A percentile compares a stretch with the other conserved stretches of the same genome.
These are phyloP conservation scores for Neurospora crassa DNA, from an alignment of 2,329 filamentous ascomycete genomes.

Conservation along the genomic window DNA sequence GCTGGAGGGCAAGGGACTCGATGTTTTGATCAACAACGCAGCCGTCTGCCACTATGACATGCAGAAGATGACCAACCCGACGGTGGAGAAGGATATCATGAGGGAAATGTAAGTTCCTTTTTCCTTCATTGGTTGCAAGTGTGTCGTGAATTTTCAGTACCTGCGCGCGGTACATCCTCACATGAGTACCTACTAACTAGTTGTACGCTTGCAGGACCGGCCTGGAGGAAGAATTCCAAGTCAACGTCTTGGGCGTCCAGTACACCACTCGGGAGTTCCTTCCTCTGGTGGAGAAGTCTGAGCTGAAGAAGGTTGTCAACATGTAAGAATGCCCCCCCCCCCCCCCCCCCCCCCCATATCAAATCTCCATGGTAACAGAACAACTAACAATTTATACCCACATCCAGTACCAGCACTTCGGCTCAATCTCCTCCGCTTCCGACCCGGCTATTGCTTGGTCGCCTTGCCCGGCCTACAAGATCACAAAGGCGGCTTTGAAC, in stretches of 20 bases:
- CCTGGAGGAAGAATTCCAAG: constrained; percentile 21
- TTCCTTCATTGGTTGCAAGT: background rate
- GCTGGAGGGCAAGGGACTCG: constrained; percentile 30
- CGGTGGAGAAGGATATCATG: background rate
- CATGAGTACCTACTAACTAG: background rate
- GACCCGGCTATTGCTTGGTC: constrained; percentile 23
- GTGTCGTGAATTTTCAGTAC: background rate
- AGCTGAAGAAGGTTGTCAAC: constrained; percentile 33
- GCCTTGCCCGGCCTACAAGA: constrained; percentile 18
- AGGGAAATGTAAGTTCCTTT: constrained; percentile 25
- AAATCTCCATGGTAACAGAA: background rate
- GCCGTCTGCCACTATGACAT: constrained; percentile 3
- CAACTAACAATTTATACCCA: background rate
- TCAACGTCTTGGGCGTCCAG: constrained; percentile 15
- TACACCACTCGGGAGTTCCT: constrained; percentile 4
- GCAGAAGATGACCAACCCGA: constrained; percentile 12
- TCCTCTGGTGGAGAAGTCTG: constrained; percentile 3
- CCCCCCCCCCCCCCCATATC: background rate
- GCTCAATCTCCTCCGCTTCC: constrained; percentile 10
- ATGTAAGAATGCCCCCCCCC: constrained; percentile 21
- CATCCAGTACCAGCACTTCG: constrained; percentile 9
- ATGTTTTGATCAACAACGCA: constrained; percentile 26
- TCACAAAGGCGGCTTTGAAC: constrained; percentile 38
- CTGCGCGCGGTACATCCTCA: background rate
- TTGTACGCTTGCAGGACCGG: constrained; percentile 7